Evolutionary conservation across 2,329 filamentous ascomycete genomes (phyloP), one percentile per base, ranked within the genome.

Genomic region (Colletotrichum abscissum): DNA sequence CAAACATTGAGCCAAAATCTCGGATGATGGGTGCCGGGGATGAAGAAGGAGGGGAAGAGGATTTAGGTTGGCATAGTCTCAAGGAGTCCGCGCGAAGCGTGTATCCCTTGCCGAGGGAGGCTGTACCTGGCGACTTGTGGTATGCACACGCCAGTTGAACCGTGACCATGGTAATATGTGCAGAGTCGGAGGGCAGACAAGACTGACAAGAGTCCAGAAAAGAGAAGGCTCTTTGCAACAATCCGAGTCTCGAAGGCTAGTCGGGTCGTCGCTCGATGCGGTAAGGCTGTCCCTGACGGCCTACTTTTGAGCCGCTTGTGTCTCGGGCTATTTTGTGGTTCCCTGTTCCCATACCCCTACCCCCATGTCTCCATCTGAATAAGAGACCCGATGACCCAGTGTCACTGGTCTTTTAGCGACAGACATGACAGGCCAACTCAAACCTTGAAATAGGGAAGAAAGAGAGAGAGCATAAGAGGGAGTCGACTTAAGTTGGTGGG

Each of bases 211-310:
- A 55, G 52, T 5, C 52, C 22, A 6, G 11, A 54, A 42, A 2
- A 11, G n/a, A 33, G 14, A 14, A 26, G 19, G 38, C 52, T 12
- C 59, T 62, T 73, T 73, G 71, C 35, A 62, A 73, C 71, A 62
- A 22, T n/a, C 63, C 35, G 22, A 58, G 71, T 73, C 60, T 73
- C 71, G 56, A 70, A 42, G 60, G 67, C 71, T 62, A 46, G 67
- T 73, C 71, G 38, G 55, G 5, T 56, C 14, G 9, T 16, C 33
- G 56, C 67, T 62, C 16, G 24, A 52, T 66, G 26, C 59, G 71
- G 67, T 28, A 66, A 71, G 60, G 46, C 19, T 65, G 56, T 70
- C 70, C 67, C 60, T 73, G 60, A 16, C 69, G 63, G 64, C 38
- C 58, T 62, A 24, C 14, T 70, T 30, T 52, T 57, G 67, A 73